Evolutionary conservation across 2,329 filamentous ascomycete genomes (phyloP), one percentile per base, ranked within the genome.

Genomic region (Botrytis medusae): DNA sequence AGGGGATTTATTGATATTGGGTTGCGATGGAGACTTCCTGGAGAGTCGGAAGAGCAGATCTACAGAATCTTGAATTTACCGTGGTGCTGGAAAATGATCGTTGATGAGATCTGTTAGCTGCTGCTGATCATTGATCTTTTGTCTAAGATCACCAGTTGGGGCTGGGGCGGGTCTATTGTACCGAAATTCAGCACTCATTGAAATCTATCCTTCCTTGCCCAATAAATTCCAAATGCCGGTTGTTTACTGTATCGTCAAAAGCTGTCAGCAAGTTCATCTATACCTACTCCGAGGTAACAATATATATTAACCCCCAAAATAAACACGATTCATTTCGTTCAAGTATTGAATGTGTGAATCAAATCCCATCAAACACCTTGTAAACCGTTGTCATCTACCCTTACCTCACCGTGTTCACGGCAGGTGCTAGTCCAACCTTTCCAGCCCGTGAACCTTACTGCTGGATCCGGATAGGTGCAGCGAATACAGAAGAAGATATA

Each of bases 391-490:
- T 46, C 25, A 46, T 34, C 42, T 22, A 32, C 40, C 62, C 34
- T 54, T 6, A 40, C 64, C 34, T 54, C 64, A 42, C 64, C 64
- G 46, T 68, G 48, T 68, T 42, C 64, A 68, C 64, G 46, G 46
- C 46, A 68, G 46, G 64, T 40, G 42, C n/a, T 40, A 48, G 64
- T 68, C 29, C 46, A 54, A 40, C 64, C 29, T 40, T 29, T 54
- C 34, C 64, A 54, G 40, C 46, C 64, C 46, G 64, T 68, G 64
- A 68, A 68, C 64, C 64, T 68, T 40, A 68, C 46, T 57, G 46
- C 64, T 68, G 64, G 64, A 68, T 68, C 64, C 46, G 64, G 64
- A 68, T 68, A 68, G 64, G 64, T 68, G 64, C 64, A 68, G 64
- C 46, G 64, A 68, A 32, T 54, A 68, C 46, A 54, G 46, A 68